phyloP scores from a whole-genome alignment of 139 green algal genomes.

The Haematococcus sp. region DNA sequence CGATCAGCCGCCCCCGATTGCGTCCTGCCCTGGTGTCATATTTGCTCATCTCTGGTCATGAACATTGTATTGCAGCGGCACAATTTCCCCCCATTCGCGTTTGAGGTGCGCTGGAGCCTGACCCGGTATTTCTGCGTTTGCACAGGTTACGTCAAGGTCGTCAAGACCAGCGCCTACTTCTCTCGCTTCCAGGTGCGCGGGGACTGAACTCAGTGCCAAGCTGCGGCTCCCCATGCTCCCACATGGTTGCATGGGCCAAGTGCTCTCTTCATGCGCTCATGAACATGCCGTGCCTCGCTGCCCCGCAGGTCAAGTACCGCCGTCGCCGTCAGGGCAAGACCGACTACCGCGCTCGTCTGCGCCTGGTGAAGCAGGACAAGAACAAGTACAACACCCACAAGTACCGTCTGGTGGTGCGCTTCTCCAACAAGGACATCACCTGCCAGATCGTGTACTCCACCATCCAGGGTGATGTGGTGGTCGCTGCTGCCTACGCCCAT shows the following conservation, averaged over 20 bases:
- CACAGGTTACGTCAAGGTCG: slow-evolving; percentile 45
- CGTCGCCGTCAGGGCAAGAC: slow-evolving; percentile 83
- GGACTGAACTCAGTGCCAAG: neutral
- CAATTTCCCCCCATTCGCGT: neutral
- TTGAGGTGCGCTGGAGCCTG: neutral
- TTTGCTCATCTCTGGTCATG: no score
- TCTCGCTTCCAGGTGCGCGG: slow-evolving; percentile 76
- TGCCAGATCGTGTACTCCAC: slow-evolving; percentile 94
- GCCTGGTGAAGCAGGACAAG: slow-evolving; percentile 97
- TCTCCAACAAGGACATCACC: slow-evolving; percentile 87
- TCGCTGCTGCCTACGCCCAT: slow-evolving; percentile 86
- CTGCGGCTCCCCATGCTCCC: no score
- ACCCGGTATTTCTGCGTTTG: neutral
- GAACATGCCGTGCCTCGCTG: neutral
- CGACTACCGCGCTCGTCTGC: slow-evolving; percentile 92
- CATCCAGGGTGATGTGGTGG: slow-evolving; percentile 88
- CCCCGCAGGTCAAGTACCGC: slow-evolving; percentile 86
- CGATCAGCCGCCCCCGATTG: no score
- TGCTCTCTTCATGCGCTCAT: neutral
- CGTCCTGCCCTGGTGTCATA: no score
- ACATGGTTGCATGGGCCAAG: neutral
- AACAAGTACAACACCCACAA: slow-evolving; percentile 99
- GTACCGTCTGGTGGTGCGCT: slow-evolving; percentile 79
- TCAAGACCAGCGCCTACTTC: slow-evolving; percentile 88
- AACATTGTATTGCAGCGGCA: no score